Base-by-base conservation (phyloP, 371 early-diverging fungal species). In the Mucor velutinosus region DNA sequence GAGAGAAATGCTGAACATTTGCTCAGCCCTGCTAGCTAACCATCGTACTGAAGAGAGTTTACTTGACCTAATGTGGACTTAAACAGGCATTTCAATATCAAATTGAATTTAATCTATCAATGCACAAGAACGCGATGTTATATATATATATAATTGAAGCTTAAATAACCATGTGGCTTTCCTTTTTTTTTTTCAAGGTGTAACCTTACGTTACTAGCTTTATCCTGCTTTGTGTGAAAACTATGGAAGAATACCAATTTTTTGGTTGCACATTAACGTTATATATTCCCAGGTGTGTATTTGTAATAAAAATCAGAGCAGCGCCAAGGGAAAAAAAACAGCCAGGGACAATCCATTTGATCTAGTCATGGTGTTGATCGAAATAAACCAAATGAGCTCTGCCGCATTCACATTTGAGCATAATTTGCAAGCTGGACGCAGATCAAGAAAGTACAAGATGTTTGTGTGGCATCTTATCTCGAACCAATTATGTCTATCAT, bases 121-220 rank as follows among this genome's bases (percentile, higher is more conserved):
- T 17, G 17, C 4, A 41, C 41, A 17, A 17, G 17, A 41, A 41
- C 17, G 11, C 15, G 5, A 15, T 17, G 17, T 3, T 37, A 4
- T 41, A 41, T 41, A 41, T 41, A 41, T 35, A 35, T 10, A 41
- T 6, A 0, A 17, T 6, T 41, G 23, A 27, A 53, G 27, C 53
- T 6, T 27, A 53, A 53, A 53, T 27, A 27, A 53, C 53, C 25
- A 53, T 53, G 53, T 53, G 27, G 53, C 53, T 27, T 53, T 51
- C 45, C 4, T 19, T n/a, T 2, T 45, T 51, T 6, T 49, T 8
- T 53, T 53, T 41, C 14, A 27, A 25, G 25, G 53, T 53, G 53
- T 53, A 53, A 53, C 53, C 23, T 53, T 53, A 23, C 53, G 27
- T 53, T 53, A 53, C 53, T 27, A 53, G 53, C 53, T 14, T 53